These are phyloP conservation scores for Paecilomyces fulvus DNA, from an alignment of 2,329 filamentous ascomycete species.

Conservation along the genomic window DNA sequence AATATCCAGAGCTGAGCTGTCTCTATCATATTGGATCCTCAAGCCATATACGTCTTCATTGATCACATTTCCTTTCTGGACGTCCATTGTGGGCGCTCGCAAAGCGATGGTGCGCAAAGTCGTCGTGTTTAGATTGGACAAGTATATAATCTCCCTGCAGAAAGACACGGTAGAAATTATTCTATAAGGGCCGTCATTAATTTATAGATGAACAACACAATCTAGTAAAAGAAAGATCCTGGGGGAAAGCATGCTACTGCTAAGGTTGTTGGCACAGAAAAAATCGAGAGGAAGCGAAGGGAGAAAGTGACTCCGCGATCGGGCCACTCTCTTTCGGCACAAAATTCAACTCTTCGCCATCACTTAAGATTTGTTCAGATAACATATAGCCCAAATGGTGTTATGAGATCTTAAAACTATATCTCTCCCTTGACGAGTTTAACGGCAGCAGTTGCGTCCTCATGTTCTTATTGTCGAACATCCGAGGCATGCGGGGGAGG, in stretches of 20 bases:
- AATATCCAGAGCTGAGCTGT: slow-evolving; percentile 11
- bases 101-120: no score
- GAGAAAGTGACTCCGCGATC: background rate
- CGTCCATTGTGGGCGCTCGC: background rate
- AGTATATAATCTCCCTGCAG: no score
- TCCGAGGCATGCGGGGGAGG: background rate
- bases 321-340: background rate
- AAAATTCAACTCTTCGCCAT: no score
- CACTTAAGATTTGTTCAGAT: no score
- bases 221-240: background rate
- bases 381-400: no score
- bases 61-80: background rate
- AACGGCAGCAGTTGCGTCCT: background rate
- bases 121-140: no score
- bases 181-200: background rate
- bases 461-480: background rate
- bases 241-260: background rate
- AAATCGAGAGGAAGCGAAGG: background rate
- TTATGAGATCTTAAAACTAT: no score
- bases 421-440: background rate
- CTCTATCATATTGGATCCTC: background rate
- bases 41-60: background rate
- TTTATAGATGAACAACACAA: background rate
- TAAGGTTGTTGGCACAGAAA: background rate
- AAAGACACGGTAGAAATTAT: no score